A percentile compares a stretch with the other conserved stretches of the same genome.
Conservation (phyloP, 306 rosid species). For the Vigna nakashimae region DNA sequence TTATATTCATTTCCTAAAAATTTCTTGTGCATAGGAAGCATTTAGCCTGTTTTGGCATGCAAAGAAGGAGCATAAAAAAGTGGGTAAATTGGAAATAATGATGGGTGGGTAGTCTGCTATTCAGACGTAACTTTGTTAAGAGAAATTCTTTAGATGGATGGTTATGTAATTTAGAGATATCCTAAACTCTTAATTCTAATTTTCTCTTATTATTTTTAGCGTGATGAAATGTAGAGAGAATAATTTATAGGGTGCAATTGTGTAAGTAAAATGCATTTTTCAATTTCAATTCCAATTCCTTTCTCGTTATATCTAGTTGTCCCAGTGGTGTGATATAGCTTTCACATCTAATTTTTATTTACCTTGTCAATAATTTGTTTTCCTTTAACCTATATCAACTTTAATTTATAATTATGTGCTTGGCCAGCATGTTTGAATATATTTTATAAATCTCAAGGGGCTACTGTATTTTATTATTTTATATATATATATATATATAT, state of each 20-base stretch:
- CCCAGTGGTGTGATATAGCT: neutral
- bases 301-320: too few species aligned
- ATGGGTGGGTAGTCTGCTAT: neutral
- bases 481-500: neutral
- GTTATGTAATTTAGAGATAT: constrained; percentile 19
- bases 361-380: neutral
- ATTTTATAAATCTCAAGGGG: neutral
- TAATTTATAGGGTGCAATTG: neutral
- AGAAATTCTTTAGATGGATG: neutral
- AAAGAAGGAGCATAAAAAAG: constrained; percentile 5
- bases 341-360: constrained; percentile 3
- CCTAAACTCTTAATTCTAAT: neutral
- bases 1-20: constrained; percentile 4
- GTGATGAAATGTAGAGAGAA: neutral
- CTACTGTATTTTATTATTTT: neutral
- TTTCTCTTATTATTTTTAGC: neutral
- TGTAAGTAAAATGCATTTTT: neutral
- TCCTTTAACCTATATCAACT: constrained; percentile 43
- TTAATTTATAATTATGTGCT: constrained; percentile 16
- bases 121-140: neutral
- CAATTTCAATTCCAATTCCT: too few species aligned
- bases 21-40: constrained; percentile 17
- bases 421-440: neutral
- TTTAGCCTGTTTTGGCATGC: constrained; percentile 8
- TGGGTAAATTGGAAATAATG: neutral